Evolutionary conservation across 1,284 basidiomycete species (phyloP).

Genomic region (Trametes hirsuta): DNA sequence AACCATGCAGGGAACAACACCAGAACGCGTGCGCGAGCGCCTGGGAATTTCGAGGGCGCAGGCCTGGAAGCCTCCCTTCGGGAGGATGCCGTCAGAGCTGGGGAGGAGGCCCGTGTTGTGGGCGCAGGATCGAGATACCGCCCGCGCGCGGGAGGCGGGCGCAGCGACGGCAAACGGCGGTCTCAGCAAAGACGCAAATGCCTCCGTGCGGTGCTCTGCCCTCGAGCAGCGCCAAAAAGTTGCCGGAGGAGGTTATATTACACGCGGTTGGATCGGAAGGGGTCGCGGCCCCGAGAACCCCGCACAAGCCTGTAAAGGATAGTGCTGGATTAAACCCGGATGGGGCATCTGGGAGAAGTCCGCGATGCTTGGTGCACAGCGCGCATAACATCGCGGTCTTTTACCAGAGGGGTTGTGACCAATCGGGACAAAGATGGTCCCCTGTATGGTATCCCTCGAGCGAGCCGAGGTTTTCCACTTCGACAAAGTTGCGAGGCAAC

Average conservation of each 20-base stretch:
- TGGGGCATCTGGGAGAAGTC: constrained; percentile 2
- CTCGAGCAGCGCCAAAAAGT: constrained; percentile 1
- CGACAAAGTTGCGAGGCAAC: constrained; percentile 7
- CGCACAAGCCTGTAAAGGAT: background rate
- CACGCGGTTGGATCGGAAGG: constrained; percentile 6
- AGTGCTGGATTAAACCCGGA: constrained; percentile 9
- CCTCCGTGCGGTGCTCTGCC: constrained; percentile 14
- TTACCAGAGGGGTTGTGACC: background rate
- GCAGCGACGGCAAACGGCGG: constrained; percentile 6
- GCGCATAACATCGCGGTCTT: background rate
- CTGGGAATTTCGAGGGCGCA: constrained; percentile 4
- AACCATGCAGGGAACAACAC: constrained; percentile 18
- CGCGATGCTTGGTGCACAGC: constrained; percentile 4
- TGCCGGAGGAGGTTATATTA: constrained; percentile 19
- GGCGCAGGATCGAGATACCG: constrained; percentile 12
- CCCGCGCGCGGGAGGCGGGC: background rate
- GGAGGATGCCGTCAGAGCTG: constrained; percentile 6
- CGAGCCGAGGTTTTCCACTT: constrained; percentile 2
- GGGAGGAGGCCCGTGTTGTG: constrained; percentile 7
- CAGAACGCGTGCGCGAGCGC: constrained; percentile 1
- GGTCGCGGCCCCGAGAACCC: constrained; percentile 16
- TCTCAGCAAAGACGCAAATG: constrained; percentile 11
- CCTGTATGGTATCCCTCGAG: background rate
- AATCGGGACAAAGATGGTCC: constrained; percentile 1
- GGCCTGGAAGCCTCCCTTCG: constrained; percentile 7